These are phyloP conservation scores for Suillus fuscotomentosus DNA, from an alignment of 768 basidiomycete species.

Conservation along the genomic window DNA sequence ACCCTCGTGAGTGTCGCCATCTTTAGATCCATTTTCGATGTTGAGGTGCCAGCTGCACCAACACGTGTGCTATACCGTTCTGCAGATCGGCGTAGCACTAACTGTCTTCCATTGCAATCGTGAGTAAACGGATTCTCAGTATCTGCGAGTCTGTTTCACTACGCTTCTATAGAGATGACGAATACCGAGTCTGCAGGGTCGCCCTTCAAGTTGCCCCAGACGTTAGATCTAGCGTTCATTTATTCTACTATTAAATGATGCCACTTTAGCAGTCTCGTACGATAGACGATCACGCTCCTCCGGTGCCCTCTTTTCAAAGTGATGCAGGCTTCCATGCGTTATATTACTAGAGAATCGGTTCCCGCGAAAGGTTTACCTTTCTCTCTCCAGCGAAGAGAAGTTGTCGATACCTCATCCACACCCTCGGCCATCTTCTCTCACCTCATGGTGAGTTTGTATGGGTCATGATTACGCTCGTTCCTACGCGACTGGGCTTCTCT, in stretches of 20 bases:
- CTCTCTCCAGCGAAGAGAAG: not conserved
- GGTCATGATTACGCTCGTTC: conserved; percentile 1
- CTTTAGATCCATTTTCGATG: not conserved
- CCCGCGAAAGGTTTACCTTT: conserved; percentile 2
- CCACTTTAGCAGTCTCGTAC: not conserved
- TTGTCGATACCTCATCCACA: not conserved
- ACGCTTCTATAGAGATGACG: not conserved
- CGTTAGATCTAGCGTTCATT: not conserved
- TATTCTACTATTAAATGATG: not conserved
- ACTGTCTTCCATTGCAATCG: not conserved
- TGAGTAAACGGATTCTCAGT: not conserved
- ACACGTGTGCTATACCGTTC: not conserved
- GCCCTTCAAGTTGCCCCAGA: not conserved
- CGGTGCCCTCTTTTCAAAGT: not conserved
- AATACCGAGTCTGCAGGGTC: not conserved
- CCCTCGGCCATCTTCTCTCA: not conserved
- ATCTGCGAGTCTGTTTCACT: not conserved
- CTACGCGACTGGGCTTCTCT: conserved; percentile 2
- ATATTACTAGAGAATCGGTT: not conserved
- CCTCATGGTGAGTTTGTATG: not conserved
- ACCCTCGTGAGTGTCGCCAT: not conserved
- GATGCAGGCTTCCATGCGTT: not conserved
- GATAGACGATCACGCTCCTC: not conserved
- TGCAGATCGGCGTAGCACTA: not conserved
- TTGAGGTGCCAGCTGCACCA: not conserved